A percentile compares a stretch with the other conserved stretches of the same genome.
Conservation (phyloP, 2,329 filamentous ascomycete species). For the Ilyonectria mors-panacis region DNA sequence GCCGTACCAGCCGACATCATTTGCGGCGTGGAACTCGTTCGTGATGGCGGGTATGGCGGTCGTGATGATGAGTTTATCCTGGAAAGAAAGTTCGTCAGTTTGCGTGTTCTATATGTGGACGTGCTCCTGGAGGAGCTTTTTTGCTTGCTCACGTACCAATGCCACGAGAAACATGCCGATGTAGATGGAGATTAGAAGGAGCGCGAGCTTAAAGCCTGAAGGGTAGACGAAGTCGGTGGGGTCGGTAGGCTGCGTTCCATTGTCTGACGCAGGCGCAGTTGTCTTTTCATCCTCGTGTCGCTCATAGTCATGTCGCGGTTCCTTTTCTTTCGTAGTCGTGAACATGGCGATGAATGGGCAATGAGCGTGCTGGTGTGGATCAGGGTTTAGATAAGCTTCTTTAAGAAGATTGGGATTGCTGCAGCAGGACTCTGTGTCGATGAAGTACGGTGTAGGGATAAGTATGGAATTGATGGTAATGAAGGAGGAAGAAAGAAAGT, state of each 20-base stretch:
- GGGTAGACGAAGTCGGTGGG: neutral
- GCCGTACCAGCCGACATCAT: conserved; percentile 51
- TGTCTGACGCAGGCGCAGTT: neutral
- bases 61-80: conserved; percentile 57
- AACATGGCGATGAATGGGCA: too few species aligned
- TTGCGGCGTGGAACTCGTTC: conserved; percentile 48
- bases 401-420: too few species aligned
- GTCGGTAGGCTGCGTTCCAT: neutral
- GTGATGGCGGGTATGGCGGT: conserved; percentile 54
- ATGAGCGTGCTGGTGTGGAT: too few species aligned
- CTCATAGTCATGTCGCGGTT: too few species aligned
- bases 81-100: neutral
- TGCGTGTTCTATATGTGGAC: neutral
- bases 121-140: neutral
- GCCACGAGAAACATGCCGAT: conserved; percentile 23
- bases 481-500: neutral
- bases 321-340: too few species aligned
- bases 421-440: too few species aligned
- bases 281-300: too few species aligned
- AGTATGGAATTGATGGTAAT: too few species aligned
- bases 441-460: too few species aligned
- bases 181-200: conserved; percentile 13
- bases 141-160: conserved; percentile 1
- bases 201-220: conserved; percentile 5
- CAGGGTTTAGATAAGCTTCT: too few species aligned